Base-by-base conservation (phyloP, 169 alveolate genomes). In the Plasmodium knowlesi region DNA sequence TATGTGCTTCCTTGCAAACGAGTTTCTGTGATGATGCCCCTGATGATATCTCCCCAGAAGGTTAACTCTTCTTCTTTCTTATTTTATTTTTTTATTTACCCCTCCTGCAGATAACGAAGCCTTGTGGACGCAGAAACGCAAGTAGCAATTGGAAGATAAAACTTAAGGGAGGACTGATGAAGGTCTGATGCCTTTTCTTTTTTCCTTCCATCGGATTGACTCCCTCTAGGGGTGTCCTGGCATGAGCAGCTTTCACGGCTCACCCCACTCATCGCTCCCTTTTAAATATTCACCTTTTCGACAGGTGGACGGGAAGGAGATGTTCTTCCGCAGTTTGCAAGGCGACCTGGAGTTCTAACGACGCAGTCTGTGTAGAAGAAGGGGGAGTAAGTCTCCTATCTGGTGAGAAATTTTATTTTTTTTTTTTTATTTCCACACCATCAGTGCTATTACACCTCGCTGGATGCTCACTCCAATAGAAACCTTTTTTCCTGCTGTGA, bases 281-380 rank as follows among this genome's bases (percentile, higher is more conserved):
- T 83, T 41, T 46, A 61, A 14, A 61, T 4, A 12, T 3, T 2
- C 34, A 32, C 19, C 41, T 3, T n/a, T 32, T 19, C 61, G 22
- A n/a, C 82, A 86, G 93, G 86, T 86, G 22, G 93, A 86, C 30
- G 93, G 93, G 0, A 86, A 86, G 41, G 93, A 86, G 53, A 86
- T 86, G 93, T 86, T 86, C 81, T 86, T 86, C 81, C 93, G 86
- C 28, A 78, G 93, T 46, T 71, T 86, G 73, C 93, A 86, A 67
- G 93, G 93, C 50, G 93, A 86, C 5, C 74, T 86, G 53, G 93
- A 86, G 76, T 86, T 86, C 57, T 86, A 71, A 46, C 32, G 19
- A 5, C 46, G 80, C 54, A 6, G 6, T 1, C 19, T 32, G 74
- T 12, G 74, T 25, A 5, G 74, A 32, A 61, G 2, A 61, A 16